Evolutionary conservation across 208 protist genomes (phyloP).

Genomic region (Herpetomonas samuelpessoai): DNA sequence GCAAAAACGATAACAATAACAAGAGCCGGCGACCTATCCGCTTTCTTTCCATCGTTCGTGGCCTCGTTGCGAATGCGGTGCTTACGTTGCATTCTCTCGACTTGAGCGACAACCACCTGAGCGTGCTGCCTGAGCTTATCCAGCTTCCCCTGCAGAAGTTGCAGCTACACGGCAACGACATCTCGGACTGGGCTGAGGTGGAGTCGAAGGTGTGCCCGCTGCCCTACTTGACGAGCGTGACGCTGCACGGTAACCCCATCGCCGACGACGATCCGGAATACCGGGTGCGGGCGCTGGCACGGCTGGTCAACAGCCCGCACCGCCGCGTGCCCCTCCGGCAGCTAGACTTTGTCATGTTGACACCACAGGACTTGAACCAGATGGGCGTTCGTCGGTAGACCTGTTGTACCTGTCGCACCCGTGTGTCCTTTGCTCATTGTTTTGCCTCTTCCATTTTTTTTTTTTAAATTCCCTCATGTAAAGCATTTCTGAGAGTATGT

Average conservation of each 20-base stretch:
- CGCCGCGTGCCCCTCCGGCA: conserved; percentile 52
- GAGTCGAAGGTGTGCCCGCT: conserved; percentile 61
- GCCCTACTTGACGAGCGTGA: conserved; percentile 50
- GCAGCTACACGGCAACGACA: conserved; percentile 72
- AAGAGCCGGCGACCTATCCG: not conserved
- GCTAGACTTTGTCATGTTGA: conserved; percentile 81
- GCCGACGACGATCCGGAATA: conserved; percentile 60
- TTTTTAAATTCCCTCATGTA: conserved; percentile 10
- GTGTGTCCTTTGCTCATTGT: not conserved
- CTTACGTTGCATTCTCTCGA: conserved; percentile 75
- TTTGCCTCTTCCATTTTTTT: conserved; percentile 6
- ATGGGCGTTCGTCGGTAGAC: conserved; percentile 28
- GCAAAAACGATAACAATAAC: not conserved
- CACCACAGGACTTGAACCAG: conserved; percentile 72
- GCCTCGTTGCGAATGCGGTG: conserved; percentile 68
- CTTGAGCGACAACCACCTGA: conserved; percentile 72
- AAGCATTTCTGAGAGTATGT: not conserved
- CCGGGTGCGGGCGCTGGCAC: conserved; percentile 48
- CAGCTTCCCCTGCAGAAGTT: conserved; percentile 71
- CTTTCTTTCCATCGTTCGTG: conserved; percentile 60
- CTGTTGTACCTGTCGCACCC: no score
- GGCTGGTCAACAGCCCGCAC: conserved; percentile 46
- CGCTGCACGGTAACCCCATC: conserved; percentile 85
- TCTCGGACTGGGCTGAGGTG: conserved; percentile 68
- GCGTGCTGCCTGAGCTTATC: conserved; percentile 51